Evolutionary conservation across 2,329 filamentous ascomycete species (phyloP).

Genomic region (Xylariaceae sp.): DNA sequence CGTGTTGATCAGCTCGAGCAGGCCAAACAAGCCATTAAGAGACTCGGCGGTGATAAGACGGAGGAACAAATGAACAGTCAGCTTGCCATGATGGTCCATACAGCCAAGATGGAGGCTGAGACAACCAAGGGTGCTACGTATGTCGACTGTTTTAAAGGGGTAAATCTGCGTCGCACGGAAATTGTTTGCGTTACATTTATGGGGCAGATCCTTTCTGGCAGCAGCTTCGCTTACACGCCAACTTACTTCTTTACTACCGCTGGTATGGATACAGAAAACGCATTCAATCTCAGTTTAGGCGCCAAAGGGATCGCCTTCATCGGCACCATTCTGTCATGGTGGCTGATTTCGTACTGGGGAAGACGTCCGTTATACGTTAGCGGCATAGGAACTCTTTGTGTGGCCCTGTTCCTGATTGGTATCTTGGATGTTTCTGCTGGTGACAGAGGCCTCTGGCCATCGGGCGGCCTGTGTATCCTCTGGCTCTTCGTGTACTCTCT

Average conservation of each 20-base stretch:
- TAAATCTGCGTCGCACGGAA: conserved; percentile 48
- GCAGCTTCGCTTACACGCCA: conserved; percentile 43
- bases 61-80: conserved; percentile 42
- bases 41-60: conserved; percentile 38
- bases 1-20: conserved; percentile 41
- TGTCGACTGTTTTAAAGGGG: conserved; percentile 50
- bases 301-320: conserved; percentile 41
- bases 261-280: conserved; percentile 35
- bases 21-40: conserved; percentile 39
- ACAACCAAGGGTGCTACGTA: conserved; percentile 46
- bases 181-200: conserved; percentile 44
- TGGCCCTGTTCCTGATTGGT: conserved; percentile 43
- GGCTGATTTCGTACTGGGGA: conserved; percentile 42
- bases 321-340: conserved; percentile 47
- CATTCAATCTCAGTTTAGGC: conserved; percentile 39
- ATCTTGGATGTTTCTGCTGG: conserved; percentile 47
- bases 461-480: conserved; percentile 47
- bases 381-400: conserved; percentile 43
- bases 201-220: conserved; percentile 40
- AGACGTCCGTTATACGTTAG: conserved; percentile 45
- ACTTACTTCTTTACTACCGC: conserved; percentile 44
- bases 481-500: conserved; percentile 50
- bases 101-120: conserved; percentile 47
- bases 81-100: conserved; percentile 50
- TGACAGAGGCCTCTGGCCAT: conserved; percentile 44